Conservation (phyloP, 2,329 filamentous ascomycete species). For the Arthroderma uncinatum region DNA sequence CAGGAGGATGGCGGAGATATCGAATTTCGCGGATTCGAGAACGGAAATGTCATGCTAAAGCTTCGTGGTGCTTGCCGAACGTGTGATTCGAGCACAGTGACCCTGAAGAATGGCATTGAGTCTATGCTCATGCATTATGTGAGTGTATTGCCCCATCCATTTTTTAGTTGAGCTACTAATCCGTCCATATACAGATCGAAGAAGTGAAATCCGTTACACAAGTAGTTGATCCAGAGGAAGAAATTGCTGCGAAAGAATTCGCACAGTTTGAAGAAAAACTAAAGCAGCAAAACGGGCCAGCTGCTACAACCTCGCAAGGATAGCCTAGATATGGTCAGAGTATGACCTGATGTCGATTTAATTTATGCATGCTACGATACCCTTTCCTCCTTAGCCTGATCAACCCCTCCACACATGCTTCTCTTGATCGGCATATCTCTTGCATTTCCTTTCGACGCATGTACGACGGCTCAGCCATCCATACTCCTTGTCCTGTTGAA, state of each 20-base stretch:
- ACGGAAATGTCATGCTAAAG: constrained; percentile 76
- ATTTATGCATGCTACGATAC: constrained; percentile 1
- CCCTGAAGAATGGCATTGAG: constrained; percentile 94
- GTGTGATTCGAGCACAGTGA: constrained; percentile 93
- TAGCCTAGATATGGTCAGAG: constrained; percentile 42
- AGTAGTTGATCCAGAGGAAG: constrained; percentile 82
- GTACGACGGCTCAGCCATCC: neutral
- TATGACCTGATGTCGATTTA: neutral
- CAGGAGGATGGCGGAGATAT: constrained; percentile 98
- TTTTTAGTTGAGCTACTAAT: neutral
- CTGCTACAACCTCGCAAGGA: constrained; percentile 36
- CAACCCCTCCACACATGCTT: neutral
- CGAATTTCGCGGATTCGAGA: constrained; percentile 80
- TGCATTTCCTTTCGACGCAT: neutral
- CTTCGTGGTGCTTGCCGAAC: constrained; percentile 86
- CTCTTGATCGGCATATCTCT: neutral
- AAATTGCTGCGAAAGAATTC: constrained; percentile 77
- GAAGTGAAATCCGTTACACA: constrained; percentile 90
- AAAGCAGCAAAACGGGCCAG: constrained; percentile 45
- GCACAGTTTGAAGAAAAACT: constrained; percentile 87
- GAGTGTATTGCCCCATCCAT: constrained; percentile 33
- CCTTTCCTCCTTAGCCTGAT: neutral
- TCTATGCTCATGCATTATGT: constrained; percentile 96
- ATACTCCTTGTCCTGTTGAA: neutral
- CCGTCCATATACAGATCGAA: constrained; percentile 56